Evolutionary conservation across 805 yeast genomes (phyloP).

Genomic region (Lipomyces sp.): DNA sequence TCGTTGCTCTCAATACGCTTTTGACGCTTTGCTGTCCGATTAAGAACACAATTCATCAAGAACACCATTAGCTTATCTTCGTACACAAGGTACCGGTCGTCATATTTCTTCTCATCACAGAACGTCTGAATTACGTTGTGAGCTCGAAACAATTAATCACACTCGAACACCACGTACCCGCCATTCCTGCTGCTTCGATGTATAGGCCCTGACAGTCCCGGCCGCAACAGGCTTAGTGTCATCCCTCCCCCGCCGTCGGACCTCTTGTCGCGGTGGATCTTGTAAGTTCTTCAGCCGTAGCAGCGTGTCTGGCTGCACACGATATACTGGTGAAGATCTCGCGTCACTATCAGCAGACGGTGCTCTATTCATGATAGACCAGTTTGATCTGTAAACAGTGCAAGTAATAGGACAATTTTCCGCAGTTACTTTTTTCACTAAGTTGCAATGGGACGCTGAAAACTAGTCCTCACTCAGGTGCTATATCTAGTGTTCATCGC

Average conservation of each 20-base stretch:
- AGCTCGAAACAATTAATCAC: neutral
- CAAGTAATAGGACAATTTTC: neutral
- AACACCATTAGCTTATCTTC: slow-evolving; percentile 13
- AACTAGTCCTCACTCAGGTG: too few relatives aligned
- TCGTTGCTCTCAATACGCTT: slow-evolving; percentile 7
- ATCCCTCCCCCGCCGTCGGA: slow-evolving; percentile 8
- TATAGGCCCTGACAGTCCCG: slow-evolving; percentile 19
- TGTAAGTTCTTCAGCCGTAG: slow-evolving; percentile 2
- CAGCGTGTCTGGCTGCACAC: neutral
- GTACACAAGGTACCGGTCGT: slow-evolving; percentile 18
- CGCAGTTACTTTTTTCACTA: neutral
- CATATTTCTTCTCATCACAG: slow-evolving; percentile 13
- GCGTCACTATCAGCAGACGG: neutral
- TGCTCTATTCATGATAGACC: neutral
- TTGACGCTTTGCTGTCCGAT: slow-evolving; percentile 10
- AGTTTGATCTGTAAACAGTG: neutral
- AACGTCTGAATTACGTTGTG: slow-evolving; percentile 1
- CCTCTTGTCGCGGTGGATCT: slow-evolving; percentile 5
- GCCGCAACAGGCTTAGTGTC: slow-evolving; percentile 20
- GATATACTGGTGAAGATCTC: neutral
- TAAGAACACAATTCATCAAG: slow-evolving; percentile 11
- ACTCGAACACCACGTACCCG: slow-evolving; percentile 6
- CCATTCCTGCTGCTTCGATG: slow-evolving; percentile 21
- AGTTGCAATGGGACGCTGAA: too few relatives aligned
- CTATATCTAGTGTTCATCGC: too few relatives aligned